A percentile compares a stretch with the other conserved stretches of the same genome.
Conservation (phyloP, 176 grass and related monocot species). For the Avena eriantha region DNA sequence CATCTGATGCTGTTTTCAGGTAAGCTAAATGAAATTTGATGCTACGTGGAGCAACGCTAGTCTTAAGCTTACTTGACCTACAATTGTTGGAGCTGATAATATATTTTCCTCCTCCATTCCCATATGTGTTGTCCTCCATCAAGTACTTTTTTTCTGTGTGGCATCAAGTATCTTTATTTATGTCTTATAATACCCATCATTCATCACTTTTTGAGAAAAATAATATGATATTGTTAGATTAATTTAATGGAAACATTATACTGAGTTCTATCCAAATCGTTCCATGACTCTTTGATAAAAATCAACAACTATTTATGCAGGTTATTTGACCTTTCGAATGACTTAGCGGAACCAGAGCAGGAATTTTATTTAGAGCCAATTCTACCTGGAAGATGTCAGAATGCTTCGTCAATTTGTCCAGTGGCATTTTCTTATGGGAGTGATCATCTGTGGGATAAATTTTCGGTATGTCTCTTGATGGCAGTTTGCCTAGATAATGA, state of each 20-base stretch:
- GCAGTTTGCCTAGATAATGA: constrained; percentile 5
- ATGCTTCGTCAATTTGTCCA: constrained; percentile 74
- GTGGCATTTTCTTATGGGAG: constrained; percentile 84
- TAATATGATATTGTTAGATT: background rate
- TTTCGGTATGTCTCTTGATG: constrained; percentile 66
- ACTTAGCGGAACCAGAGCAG: constrained; percentile 82
- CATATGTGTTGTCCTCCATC: constrained; percentile 16
- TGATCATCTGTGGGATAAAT: constrained; percentile 93
- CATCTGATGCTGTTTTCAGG: constrained; percentile 95
- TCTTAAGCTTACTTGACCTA: background rate
- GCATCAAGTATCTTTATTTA: background rate
- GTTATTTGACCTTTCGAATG: constrained; percentile 86
- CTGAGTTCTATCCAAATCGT: constrained; percentile 18
- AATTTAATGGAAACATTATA: background rate
- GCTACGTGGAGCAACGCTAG: constrained; percentile 17
- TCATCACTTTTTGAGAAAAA: background rate
- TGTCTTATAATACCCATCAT: background rate
- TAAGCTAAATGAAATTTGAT: constrained; percentile 38
- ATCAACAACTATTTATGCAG: constrained; percentile 57
- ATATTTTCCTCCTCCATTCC: background rate
- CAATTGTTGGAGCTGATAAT: constrained; percentile 26
- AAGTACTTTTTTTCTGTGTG: background rate
- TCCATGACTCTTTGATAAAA: constrained; percentile 33
- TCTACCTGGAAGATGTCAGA: constrained; percentile 74
- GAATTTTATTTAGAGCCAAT: constrained; percentile 89